These are phyloP conservation scores for Metschnikowia santaceciliae DNA, from an alignment of 805 yeast genomes.

Conservation along the genomic window DNA sequence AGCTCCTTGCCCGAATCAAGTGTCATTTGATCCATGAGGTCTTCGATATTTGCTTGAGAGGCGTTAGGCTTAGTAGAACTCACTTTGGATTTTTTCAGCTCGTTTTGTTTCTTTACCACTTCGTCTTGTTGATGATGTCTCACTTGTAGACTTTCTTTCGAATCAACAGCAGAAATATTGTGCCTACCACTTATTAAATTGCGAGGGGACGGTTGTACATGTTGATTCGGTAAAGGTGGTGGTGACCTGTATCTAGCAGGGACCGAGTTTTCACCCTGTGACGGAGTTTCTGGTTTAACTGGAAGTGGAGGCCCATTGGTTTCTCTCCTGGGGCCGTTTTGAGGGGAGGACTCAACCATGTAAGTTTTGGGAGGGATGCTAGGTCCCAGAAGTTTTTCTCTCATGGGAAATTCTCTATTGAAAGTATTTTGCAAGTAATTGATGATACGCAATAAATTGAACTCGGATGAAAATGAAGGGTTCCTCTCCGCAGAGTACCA, in stretches of 20 bases:
- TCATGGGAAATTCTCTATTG: constrained; percentile 24
- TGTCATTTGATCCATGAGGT: constrained; percentile 17
- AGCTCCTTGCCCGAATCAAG: constrained; percentile 6
- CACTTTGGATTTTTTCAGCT: background rate
- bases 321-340: constrained; percentile 9
- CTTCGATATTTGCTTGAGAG: constrained; percentile 9
- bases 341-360: constrained; percentile 30
- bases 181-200: background rate
- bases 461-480: constrained; percentile 10
- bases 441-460: constrained; percentile 30
- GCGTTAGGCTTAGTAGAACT: background rate
- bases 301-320: constrained; percentile 27
- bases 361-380: constrained; percentile 24
- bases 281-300: constrained; percentile 22
- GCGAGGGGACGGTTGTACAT: background rate
- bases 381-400: constrained; percentile 32
- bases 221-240: constrained; percentile 10
- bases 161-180: background rate
- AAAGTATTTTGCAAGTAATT: constrained; percentile 32
- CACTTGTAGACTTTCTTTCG: background rate
- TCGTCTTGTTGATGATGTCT: background rate
- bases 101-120: background rate
- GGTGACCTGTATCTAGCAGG: constrained; percentile 12
- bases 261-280: constrained; percentile 15
- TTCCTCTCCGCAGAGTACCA: constrained; percentile 40